Evolutionary conservation across 2,329 filamentous ascomycete genomes (phyloP), one percentile per base, ranked within the genome.

Genomic region (Xylaria sp.): DNA sequence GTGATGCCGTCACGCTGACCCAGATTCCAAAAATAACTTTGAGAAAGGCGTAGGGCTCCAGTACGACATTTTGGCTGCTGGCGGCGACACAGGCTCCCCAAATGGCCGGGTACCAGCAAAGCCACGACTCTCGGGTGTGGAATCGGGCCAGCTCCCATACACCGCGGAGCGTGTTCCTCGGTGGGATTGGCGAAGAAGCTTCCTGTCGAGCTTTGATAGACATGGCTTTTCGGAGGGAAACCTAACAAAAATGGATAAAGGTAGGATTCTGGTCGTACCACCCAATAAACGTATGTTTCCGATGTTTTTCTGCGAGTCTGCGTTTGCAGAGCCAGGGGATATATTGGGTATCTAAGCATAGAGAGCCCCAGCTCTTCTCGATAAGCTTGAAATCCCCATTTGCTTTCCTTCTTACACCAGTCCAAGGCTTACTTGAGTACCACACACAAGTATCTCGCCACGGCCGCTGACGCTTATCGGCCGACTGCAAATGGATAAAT

Each of bases 401-500:
- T 25, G 17, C 40, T 43, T 19, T 43, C 17, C 40, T 43, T 43
- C 40, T 43, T 43, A 25, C 40, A 25, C 40, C 25, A 43, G 40
- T 43, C 40, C 25, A 25, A 25, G 40, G 7, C 17, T 25, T 8
- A 43, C 17, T 43, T 23, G 40, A 43, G 17, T 43, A 43, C 17
- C 19, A 40, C 4, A 43, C 40, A 21, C 31, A 53, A 21, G 17
- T n/a, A 53, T 53, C n/a, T 53, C 31, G 21, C 35, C 48, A 37
- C 17, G 11, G 31, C 13, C 13, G 48, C 48, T 53, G 29, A 53
- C 35, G 31, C 29, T 3, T 37, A 40, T 53, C 48, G 48, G 33
- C 48, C 48, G 48, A 38, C 31, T 35, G 48, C 48, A 27, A 25
- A 53, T 31, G 33, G 23, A 38, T 53, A n/a, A 53, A 29, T 35